Base-by-base conservation (phyloP, 768 basidiomycete species). In the Podaxis sp. region DNA sequence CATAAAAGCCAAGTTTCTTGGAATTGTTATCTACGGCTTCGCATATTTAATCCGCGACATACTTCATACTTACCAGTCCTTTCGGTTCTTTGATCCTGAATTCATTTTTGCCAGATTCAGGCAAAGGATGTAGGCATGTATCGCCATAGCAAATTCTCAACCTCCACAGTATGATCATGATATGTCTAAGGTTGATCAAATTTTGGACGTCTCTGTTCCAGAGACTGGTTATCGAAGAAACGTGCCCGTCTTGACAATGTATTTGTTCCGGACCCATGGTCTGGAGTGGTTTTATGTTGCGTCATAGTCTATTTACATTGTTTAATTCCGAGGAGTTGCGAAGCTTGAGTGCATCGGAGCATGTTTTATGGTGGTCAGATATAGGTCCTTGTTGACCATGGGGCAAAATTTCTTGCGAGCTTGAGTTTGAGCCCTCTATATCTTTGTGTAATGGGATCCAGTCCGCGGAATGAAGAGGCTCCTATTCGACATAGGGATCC, bases 241-340 rank as follows among this genome's bases (percentile, higher is more conserved):
- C 49, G 49, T 28, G 49, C 12, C 26, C 26, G 13, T 28, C 9
- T 13, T 51, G 17, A 46, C n/a, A 46, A 19, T 46, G 22, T 49
- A 49, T 28, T 15, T 57, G 42, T 33, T 42, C 56, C n/a, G 56
- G 15, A 24, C 38, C 15, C 36, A 51, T 22, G 19, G 30, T 3
- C 39, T 59, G 38, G 33, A 39, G n/a, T 22, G 38, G 26, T 9
- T 38, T 33, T 39, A 12, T 44, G 33, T 44, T 57, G 56, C 42
- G 39, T 57, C 56, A 57, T 57, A 26, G 22, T 57, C 56, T 57
- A 57, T 46, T 57, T 40, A 55, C 38, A 39, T 12, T 9, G 40
- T 55, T 39, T 55, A 55, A 22, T 55, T 57, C 56, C 56, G 56
- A 57, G 56, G 56, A 57, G 24, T 42, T 57, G 36, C 4, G 54